Base-by-base conservation (phyloP, 2,329 filamentous ascomycete genomes). In the Neofusicoccum umdonicola region DNA sequence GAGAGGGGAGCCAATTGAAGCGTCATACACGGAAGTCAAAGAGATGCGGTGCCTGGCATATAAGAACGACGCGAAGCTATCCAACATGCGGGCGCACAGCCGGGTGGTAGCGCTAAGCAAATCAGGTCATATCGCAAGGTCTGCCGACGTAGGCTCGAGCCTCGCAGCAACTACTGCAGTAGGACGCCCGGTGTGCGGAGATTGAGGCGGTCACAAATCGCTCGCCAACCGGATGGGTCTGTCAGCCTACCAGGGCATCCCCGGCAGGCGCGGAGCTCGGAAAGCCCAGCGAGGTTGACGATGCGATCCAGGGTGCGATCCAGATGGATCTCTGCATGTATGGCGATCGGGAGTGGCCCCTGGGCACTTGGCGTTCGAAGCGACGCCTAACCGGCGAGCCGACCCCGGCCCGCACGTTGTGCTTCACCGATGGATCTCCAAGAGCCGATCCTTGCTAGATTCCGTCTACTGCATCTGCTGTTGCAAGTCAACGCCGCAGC, bases 281-380 rank as follows among this genome's bases (percentile, higher is more conserved):
- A 37, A 19, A 34, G 41, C 9, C 35, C 27, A 19, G 11, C 42
- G 27, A 37, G 13, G 50, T 37, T 17, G 50, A 52, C 17, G 34
- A 37, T 52, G 31, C 27, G 27, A 47, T 42, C 35, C 37, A 31
- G 50, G 37, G 52, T 56, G 37, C 34, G 50, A 37, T 57, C 52
- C 19, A 57, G 52, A 44, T 57, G 44, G 56, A 60, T 60, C 56
- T 47, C 31, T 44, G 56, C n/a, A 37, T 17, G 56, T 13, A 39
- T n/a, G 42, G 31, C 56, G 56, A 60, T 60, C 56, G 56, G 56
- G n/a, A 45, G 9, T 22, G 31, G 56, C 12, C 44, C 42, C 41
- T 52, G 44, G 31, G n/a, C n/a, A 12, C 56, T 47, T 37, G 56
- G 31, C 42, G 12, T 8, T 57, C 41, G 56, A 52, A 37, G 31